phyloP scores from a whole-genome alignment of 192 early-diverging fungal genomes.

The Entomortierella beljakovae region DNA sequence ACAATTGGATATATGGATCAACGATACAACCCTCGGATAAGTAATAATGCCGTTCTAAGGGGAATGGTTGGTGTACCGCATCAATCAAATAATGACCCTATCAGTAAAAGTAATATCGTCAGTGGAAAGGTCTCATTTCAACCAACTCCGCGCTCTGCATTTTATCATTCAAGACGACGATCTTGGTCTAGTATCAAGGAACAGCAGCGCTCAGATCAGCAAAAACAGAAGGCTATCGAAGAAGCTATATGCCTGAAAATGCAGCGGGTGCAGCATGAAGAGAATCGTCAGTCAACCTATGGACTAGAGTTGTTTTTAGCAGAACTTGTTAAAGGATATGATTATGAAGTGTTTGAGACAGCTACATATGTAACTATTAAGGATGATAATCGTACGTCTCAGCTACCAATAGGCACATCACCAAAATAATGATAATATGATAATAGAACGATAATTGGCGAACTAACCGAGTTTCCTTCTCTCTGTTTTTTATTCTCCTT shows the following conservation, averaged over 20 bases:
- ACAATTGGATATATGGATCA: conserved; percentile 23
- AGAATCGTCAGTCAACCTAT: conserved; percentile 28
- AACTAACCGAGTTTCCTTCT: background rate
- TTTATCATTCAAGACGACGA: conserved; percentile 7
- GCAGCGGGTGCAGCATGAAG: conserved; percentile 29
- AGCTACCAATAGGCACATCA: background rate
- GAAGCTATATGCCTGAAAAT: conserved; percentile 9
- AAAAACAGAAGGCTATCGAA: conserved; percentile 1
- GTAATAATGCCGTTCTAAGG: conserved; percentile 5
- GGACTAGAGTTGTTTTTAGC: conserved; percentile 29
- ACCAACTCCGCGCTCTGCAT: background rate
- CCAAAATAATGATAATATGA: too few species aligned
- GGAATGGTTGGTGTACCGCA: conserved; percentile 2
- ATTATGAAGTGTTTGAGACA: conserved; percentile 37
- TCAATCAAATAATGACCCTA: background rate
- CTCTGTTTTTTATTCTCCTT: background rate
- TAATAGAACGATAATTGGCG: too few species aligned
- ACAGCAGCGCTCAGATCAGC: conserved; percentile 7
- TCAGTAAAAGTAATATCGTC: background rate
- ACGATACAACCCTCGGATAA: conserved; percentile 18
- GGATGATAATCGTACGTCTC: conserved; percentile 30
- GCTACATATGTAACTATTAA: conserved; percentile 4
- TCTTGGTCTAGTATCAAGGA: conserved; percentile 33
- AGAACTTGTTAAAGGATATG: conserved; percentile 15
- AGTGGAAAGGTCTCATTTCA: conserved; percentile 1